Percentiles rank a stretch among this genome's conserved stretches.
phyloP scores from a whole-genome alignment of 306 rosid genomes.

The Ormosia emarginata region DNA sequence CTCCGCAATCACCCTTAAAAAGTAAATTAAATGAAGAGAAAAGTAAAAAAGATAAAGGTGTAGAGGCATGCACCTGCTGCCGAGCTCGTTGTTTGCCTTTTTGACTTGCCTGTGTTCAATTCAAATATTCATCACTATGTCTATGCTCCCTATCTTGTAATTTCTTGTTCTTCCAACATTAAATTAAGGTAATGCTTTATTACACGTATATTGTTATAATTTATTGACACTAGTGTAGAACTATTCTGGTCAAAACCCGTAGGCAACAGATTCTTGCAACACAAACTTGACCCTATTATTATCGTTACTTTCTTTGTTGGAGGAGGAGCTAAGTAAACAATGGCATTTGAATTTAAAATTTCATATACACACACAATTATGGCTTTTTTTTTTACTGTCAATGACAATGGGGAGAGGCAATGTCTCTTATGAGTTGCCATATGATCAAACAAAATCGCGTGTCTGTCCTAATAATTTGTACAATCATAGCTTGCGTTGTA shows the following conservation, averaged over 20 bases:
- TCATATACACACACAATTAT: not conserved
- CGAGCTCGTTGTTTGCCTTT: slow-evolving; percentile 3
- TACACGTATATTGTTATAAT: not conserved
- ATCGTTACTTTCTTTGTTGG: not conserved
- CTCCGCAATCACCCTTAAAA: not conserved
- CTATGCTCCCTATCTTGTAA: not conserved
- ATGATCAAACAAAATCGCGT: not conserved
- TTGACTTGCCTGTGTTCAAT: slow-evolving; percentile 21
- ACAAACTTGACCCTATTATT: no score
- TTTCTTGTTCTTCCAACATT: not conserved
- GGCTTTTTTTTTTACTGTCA: not conserved
- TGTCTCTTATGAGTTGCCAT: not conserved
- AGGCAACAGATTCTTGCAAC: no score
- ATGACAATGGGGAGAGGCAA: not conserved
- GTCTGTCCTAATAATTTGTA: not conserved
- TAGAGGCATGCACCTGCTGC: not conserved
- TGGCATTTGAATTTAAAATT: no score
- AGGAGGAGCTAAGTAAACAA: no score
- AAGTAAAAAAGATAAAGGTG: not conserved
- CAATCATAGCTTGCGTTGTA: slow-evolving; percentile 25
- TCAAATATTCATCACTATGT: slow-evolving; percentile 1
- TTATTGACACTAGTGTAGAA: no score
- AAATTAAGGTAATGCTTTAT: not conserved
- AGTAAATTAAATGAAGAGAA: not conserved
- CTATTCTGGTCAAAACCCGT: no score